phyloP scores from a whole-genome alignment of 2,329 filamentous ascomycete genomes.

The Clarireedia hainanense region DNA sequence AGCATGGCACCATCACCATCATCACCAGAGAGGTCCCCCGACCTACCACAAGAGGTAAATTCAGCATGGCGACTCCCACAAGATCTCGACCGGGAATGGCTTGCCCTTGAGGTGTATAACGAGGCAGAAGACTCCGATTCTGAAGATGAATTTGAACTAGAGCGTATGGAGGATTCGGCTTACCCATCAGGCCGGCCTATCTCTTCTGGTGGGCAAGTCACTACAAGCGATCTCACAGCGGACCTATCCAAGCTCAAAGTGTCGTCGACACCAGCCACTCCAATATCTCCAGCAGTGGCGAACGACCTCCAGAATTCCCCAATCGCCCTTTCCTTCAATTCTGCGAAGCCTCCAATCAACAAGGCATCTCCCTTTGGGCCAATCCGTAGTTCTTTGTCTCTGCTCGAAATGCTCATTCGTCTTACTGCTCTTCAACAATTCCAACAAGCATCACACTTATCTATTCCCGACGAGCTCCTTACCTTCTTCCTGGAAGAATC shows the following conservation, averaged over 20 bases:
- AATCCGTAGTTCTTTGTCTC: conserved; percentile 60
- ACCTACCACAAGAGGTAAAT: conserved; percentile 5
- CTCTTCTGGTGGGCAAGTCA: conserved; percentile 13
- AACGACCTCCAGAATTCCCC: conserved; percentile 4
- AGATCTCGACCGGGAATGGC: conserved; percentile 65
- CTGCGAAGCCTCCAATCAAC: neutral
- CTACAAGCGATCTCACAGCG: conserved; percentile 11
- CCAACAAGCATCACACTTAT: conserved; percentile 62
- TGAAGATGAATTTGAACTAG: conserved; percentile 36
- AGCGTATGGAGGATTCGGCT: conserved; percentile 19
- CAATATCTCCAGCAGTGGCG: conserved; percentile 10
- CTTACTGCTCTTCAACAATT: conserved; percentile 67
- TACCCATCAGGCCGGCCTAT: conserved; percentile 19
- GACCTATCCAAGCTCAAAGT: conserved; percentile 22
- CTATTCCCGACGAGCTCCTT: conserved; percentile 64
- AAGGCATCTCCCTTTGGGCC: conserved; percentile 33
- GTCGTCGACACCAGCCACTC: conserved; percentile 14
- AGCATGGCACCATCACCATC: conserved; percentile 16
- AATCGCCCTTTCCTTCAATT: neutral
- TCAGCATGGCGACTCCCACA: conserved; percentile 47
- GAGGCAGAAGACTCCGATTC: conserved; percentile 47
- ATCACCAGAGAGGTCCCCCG: conserved; percentile 6
- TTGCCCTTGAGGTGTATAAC: conserved; percentile 64
- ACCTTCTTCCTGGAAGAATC: conserved; percentile 68
- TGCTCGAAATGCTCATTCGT: conserved; percentile 65